phyloP scores from a whole-genome alignment of 345 rosid species.

The Melaleuca quinquenervia region DNA sequence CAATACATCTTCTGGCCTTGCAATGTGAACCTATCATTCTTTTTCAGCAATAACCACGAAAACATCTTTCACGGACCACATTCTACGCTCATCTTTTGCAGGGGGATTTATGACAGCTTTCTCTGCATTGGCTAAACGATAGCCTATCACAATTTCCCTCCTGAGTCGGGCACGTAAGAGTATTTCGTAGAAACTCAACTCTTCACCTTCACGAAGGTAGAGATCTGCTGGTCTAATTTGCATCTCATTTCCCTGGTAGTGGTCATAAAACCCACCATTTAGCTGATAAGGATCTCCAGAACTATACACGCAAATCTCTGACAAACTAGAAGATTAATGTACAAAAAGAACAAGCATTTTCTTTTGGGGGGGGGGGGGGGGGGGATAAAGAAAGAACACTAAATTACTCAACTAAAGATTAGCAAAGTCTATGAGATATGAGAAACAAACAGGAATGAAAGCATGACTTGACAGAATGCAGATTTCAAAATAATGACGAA shows the following conservation, averaged over 20 bases:
- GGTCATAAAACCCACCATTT: background rate
- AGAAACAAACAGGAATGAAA: background rate
- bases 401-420: background rate
- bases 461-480: background rate
- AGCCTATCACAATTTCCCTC: constrained; percentile 60
- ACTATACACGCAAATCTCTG: background rate
- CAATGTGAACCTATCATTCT: constrained; percentile 15
- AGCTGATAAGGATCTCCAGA: background rate
- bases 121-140: constrained; percentile 38
- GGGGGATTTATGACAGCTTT: constrained; percentile 57
- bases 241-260: constrained; percentile 56
- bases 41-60: constrained; percentile 55
- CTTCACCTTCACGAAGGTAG: constrained; percentile 46
- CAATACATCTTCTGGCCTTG: background rate
- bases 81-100: constrained; percentile 31
- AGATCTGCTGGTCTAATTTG: constrained; percentile 54
- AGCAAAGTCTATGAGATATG: background rate
- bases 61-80: constrained; percentile 42
- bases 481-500: background rate
- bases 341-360: background rate
- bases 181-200: constrained; percentile 53
- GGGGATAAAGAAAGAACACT: background rate
- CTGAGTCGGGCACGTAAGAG: constrained; percentile 43
- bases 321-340: background rate
- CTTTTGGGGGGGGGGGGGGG: too few relatives aligned